Base-by-base conservation (phyloP, 2,329 filamentous ascomycete genomes). In the Cercospora berteroae region DNA sequence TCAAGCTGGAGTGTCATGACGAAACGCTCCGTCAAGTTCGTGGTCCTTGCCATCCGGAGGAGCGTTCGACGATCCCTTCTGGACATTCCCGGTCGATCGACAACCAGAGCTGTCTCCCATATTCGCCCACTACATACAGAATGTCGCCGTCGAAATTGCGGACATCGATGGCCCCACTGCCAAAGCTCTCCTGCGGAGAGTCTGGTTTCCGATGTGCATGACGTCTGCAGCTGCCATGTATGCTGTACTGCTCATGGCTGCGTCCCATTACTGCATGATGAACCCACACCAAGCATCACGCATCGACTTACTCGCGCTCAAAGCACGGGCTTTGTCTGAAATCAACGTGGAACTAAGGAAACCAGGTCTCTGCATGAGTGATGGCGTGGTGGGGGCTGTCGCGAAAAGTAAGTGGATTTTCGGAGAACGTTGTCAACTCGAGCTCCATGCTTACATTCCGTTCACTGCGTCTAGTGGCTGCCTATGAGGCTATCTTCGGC, bases 401-500 rank as follows among this genome's bases (percentile, higher is more conserved):
- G 81, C 80, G 31, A 83, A 83, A 66, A 82, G 55, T 57, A 57
- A 23, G 55, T n/a, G 29, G 7, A 57, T 16, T 31, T 7, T 3
- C 27, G 3, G 16, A 25, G 13, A n/a, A 33, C 10, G 1, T 25
- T 18, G 12, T n/a, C 18, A 18, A 20, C 9, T 33, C 18, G 18
- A 20, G 27, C 9, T 2, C 16, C 9, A 33, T 57, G 55, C 55
- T 31, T n/a, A 57, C 55, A 23, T 52, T 52, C 27, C 9, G 16
- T 4, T 33, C 4, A 23, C 27, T 48, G 23, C 16, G 3, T 56
- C 20, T 25, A 57, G 29, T 57, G 55, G 83, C 82, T 5, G 81
- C 80, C 69, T 84, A 83, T 69, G 83, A 84, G 71, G 81, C 81
- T 27, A 81, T 83, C 71, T 82, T 81, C 68, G 82, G 82, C 16